Percentiles rank a stretch among this genome's conserved stretches.
phyloP scores from a whole-genome alignment of 2,329 filamentous ascomycete species.

The Blastomyces gilchristii region DNA sequence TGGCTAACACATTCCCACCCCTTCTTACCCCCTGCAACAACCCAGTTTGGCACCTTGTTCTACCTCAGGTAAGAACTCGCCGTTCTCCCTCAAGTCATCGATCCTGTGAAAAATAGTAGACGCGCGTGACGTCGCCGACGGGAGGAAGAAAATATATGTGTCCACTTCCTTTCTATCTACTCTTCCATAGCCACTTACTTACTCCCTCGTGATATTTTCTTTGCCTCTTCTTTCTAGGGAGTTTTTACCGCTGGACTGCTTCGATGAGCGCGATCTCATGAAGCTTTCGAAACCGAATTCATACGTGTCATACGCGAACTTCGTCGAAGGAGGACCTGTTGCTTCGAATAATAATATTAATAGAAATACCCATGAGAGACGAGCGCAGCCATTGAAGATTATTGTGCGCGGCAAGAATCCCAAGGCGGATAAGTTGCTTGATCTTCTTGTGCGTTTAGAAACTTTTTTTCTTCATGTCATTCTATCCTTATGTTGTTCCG shows the following conservation, averaged over 20 bases:
- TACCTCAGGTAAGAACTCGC: constrained; percentile 24
- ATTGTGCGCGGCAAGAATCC: constrained; percentile 32
- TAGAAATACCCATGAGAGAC: constrained; percentile 17
- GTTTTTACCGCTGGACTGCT: constrained; percentile 28
- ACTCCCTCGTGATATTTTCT: not conserved
- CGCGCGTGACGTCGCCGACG: not conserved
- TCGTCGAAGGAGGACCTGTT: constrained; percentile 18
- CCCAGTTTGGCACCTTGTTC: constrained; percentile 27
- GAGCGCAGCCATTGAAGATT: constrained; percentile 30
- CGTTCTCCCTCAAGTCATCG: not conserved
- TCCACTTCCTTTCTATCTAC: not conserved
- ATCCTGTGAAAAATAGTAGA: constrained; percentile 6
- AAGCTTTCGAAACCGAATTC: constrained; percentile 20
- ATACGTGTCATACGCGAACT: constrained; percentile 22
- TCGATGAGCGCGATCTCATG: constrained; percentile 26
- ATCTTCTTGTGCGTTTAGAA: constrained; percentile 35
- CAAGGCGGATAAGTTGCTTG: constrained; percentile 36
- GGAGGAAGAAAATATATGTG: not conserved
- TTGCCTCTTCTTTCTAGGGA: constrained; percentile 22
- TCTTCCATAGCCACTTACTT: not conserved
- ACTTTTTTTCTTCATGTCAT: constrained; percentile 7
- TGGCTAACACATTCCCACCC: constrained; percentile 6
- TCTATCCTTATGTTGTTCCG: too few relatives aligned
- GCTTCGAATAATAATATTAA: not conserved
- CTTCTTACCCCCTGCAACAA: not conserved